These are phyloP conservation scores for Phylloporus arenicola DNA, from an alignment of 768 basidiomycete genomes.

Conservation along the genomic window DNA sequence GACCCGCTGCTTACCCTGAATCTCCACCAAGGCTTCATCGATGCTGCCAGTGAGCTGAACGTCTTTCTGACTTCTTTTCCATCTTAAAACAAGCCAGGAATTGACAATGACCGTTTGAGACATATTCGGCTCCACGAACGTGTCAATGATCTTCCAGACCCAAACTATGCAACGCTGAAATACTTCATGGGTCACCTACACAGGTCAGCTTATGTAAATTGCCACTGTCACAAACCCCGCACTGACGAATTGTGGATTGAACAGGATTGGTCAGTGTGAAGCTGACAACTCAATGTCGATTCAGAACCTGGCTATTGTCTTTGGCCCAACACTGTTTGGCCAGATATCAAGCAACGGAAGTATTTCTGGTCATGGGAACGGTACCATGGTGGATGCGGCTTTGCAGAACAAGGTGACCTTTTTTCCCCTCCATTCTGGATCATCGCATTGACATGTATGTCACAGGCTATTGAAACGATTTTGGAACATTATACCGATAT, in stretches of 20 bases:
- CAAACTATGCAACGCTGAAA: constrained; percentile 97
- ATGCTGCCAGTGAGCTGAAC: constrained; percentile 77
- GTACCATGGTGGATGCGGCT: constrained; percentile 63
- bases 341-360: constrained; percentile 45
- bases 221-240: neutral
- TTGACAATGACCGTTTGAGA: constrained; percentile 90
- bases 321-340: constrained; percentile 97
- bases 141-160: constrained; percentile 95
- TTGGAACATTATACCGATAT: constrained; percentile 92
- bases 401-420: constrained; percentile 62
- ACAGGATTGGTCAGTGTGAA: constrained; percentile 70
- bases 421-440: neutral
- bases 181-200: constrained; percentile 93
- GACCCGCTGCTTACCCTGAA: constrained; percentile 83
- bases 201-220: constrained; percentile 45
- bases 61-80: neutral
- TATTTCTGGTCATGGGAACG: constrained; percentile 42
- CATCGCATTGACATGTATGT: constrained; percentile 8
- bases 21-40: constrained; percentile 90
- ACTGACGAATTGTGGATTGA: constrained; percentile 7
- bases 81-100: constrained; percentile 42
- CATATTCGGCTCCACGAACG: constrained; percentile 96
- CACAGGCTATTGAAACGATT: constrained; percentile 90
- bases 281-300: constrained; percentile 86
- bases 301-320: constrained; percentile 92